These are phyloP conservation scores for Paspalum notatum DNA, from an alignment of 176 grass and related monocot genomes.

Conservation along the genomic window DNA sequence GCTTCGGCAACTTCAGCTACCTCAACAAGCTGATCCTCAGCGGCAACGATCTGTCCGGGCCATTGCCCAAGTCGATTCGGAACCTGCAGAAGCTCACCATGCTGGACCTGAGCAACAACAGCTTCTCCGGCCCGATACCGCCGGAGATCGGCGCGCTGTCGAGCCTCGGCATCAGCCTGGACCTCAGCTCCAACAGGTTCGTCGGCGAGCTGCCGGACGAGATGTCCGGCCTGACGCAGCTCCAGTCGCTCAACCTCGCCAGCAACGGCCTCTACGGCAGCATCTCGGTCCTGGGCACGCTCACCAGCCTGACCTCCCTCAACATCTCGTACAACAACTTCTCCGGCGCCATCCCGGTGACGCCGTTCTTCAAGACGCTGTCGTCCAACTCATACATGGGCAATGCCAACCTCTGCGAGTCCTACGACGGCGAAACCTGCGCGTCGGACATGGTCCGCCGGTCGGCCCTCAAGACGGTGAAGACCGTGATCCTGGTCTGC, in stretches of 20 bases:
- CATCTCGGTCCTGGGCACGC: constrained; percentile 66
- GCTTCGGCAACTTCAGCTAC: constrained; percentile 94
- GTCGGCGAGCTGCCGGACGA: constrained; percentile 74
- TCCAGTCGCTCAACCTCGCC: constrained; percentile 83
- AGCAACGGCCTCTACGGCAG: constrained; percentile 71
- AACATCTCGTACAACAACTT: constrained; percentile 98
- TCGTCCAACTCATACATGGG: constrained; percentile 61
- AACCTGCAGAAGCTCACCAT: constrained; percentile 91
- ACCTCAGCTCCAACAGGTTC: constrained; percentile 87
- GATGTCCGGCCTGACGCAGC: constrained; percentile 71
- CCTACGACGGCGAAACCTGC: constrained; percentile 76
- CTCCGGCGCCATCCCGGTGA: constrained; percentile 84
- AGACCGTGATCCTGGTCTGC: constrained; percentile 62
- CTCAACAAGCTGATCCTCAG: constrained; percentile 92
- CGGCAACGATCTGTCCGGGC: constrained; percentile 60
- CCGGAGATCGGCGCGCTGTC: constrained; percentile 62
- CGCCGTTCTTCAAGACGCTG: constrained; percentile 82
- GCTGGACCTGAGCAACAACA: constrained; percentile 76
- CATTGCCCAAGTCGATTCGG: constrained; percentile 61
- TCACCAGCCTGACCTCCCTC: constrained; percentile 83
- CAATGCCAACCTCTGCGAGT: constrained; percentile 76
- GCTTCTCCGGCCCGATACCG: constrained; percentile 63
- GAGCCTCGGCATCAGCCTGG: constrained; percentile 85
- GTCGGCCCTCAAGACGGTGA: constrained; percentile 67
- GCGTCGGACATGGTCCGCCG: constrained; percentile 63